phyloP scores from a whole-genome alignment of 1,139 yeast genomes.

The Waltiozyma sp. region DNA sequence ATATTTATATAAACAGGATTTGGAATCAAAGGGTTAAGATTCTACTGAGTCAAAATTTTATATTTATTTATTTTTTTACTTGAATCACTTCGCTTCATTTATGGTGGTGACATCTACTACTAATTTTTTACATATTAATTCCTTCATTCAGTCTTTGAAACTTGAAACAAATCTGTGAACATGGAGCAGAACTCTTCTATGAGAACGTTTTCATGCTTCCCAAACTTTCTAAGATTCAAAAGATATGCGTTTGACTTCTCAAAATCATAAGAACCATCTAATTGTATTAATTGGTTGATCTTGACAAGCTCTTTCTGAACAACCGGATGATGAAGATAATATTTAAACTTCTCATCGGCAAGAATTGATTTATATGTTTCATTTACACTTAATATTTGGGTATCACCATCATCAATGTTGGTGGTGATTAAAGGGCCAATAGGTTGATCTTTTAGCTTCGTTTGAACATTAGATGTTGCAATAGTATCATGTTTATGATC shows the following conservation, averaged over 20 bases:
- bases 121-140: no score
- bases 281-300: neutral
- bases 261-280: neutral
- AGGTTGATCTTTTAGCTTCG: neutral
- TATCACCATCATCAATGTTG: no score
- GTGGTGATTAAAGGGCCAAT: neutral
- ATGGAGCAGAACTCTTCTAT: slow-evolving; percentile 40
- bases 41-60: neutral
- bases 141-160: no score
- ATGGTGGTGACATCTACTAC: neutral
- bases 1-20: no score
- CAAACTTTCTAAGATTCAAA: slow-evolving; percentile 37
- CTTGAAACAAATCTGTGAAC: slow-evolving; percentile 3
- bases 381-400: neutral
- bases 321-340: neutral
- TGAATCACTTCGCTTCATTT: no score
- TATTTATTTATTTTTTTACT: no score
- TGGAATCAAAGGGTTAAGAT: neutral
- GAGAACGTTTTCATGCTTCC: slow-evolving; percentile 39
- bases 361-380: neutral
- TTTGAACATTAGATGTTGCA: no score
- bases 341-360: neutral
- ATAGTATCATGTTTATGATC: slow-evolving; percentile 28
- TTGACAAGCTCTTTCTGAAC: neutral
- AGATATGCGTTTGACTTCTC: slow-evolving; percentile 41